A percentile compares a stretch with the other conserved stretches of the same genome.
Conservation (phyloP, 768 basidiomycete species). For the Termitomyces sp. region DNA sequence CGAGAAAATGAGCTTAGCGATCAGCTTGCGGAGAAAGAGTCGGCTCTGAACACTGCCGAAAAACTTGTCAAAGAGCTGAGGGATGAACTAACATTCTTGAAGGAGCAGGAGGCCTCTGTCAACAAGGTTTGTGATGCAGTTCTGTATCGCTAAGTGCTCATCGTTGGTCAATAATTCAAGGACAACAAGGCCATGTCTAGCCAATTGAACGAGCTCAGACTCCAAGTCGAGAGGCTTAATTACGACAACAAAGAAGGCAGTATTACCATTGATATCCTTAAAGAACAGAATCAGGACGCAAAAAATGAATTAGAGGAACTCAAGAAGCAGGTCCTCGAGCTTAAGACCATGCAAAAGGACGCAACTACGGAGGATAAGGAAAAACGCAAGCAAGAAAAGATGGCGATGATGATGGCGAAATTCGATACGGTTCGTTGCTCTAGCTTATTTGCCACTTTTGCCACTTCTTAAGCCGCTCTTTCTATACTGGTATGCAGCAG, state of each 20-base stretch:
- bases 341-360: constrained; percentile 79
- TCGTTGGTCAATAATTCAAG: constrained; percentile 27
- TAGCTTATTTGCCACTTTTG: constrained; percentile 2
- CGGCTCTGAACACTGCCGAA: constrained; percentile 69
- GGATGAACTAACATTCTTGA: constrained; percentile 86
- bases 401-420: constrained; percentile 99
- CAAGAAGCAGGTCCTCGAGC: constrained; percentile 68
- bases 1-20: constrained; percentile 97
- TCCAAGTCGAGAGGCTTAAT: constrained; percentile 87
- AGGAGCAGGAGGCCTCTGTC: constrained; percentile 80
- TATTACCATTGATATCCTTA: constrained; percentile 91
- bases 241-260: constrained; percentile 95
- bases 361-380: constrained; percentile 94
- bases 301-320: constrained; percentile 88
- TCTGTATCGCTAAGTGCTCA: not conserved
- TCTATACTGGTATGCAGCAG: constrained; percentile 43
- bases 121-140: constrained; percentile 50
- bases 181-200: constrained; percentile 94
- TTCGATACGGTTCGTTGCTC: constrained; percentile 76
- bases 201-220: constrained; percentile 87
- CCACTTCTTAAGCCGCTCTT: constrained; percentile 1
- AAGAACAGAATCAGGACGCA: constrained; percentile 89
- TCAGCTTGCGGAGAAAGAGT: constrained; percentile 87
- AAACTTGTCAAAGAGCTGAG: constrained; percentile 84
- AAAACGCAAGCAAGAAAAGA: constrained; percentile 98